phyloP scores from a whole-genome alignment of 2,329 filamentous ascomycete genomes.

The Ophiostoma piceae region DNA sequence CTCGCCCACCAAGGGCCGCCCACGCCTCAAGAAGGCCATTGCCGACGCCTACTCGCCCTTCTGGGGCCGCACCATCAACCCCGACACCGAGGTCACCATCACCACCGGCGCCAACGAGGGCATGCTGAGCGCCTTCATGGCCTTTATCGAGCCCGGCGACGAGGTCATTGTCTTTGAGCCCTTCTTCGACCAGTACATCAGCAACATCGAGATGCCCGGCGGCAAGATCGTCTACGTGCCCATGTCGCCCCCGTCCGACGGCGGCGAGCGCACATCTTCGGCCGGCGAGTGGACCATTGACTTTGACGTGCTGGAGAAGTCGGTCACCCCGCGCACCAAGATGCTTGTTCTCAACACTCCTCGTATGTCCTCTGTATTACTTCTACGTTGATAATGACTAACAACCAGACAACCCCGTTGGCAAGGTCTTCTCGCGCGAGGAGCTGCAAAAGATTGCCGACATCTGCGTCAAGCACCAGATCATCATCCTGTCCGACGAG shows the following conservation, averaged over 20 bases:
- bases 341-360: conserved; percentile 91
- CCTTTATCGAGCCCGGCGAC: conserved; percentile 86
- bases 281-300: conserved; percentile 86
- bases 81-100: conserved; percentile 89
- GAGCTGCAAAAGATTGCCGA: conserved; percentile 83
- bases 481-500: conserved; percentile 87
- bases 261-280: conserved; percentile 71
- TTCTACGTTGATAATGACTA: background rate
- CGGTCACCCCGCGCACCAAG: conserved; percentile 80
- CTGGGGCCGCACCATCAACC: conserved; percentile 76
- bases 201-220: conserved; percentile 97
- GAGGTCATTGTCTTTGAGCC: conserved; percentile 98
- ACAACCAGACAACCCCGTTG: conserved; percentile 71
- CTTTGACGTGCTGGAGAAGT: conserved; percentile 71
- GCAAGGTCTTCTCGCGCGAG: conserved; percentile 83
- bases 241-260: conserved; percentile 80
- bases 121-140: conserved; percentile 98
- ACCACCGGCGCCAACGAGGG: conserved; percentile 89
- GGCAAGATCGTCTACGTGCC: conserved; percentile 93
- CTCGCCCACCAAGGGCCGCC: conserved; percentile 88
- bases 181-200: conserved; percentile 99
- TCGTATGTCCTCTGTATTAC: conserved; percentile 27
- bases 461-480: conserved; percentile 84
- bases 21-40: conserved; percentile 85
- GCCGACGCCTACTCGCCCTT: conserved; percentile 86